These are phyloP conservation scores for Solanum bulbocastanum DNA, from an alignment of 257 asterid species.

Conservation along the genomic window DNA sequence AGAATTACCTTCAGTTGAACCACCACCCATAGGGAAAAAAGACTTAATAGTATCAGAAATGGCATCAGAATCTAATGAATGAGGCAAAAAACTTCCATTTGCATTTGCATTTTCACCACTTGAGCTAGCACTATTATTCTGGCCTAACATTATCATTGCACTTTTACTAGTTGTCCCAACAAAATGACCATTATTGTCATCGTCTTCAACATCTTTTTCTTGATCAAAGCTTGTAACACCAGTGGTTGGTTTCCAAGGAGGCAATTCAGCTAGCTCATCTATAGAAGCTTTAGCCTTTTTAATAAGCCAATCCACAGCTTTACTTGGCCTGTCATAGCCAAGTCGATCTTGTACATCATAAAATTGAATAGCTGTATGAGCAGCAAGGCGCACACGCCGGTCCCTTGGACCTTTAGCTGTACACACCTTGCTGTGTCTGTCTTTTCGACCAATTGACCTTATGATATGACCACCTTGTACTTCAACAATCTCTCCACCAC, in stretches of 20 bases:
- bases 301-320: slow-evolving; percentile 96
- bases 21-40: slow-evolving; percentile 80
- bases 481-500: slow-evolving; percentile 74
- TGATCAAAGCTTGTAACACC: background rate
- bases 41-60: slow-evolving; percentile 84
- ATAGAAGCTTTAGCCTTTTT: slow-evolving; percentile 80
- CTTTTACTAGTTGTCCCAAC: slow-evolving; percentile 26
- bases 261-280: slow-evolving; percentile 86
- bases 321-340: slow-evolving; percentile 97
- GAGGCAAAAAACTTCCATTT: slow-evolving; percentile 40
- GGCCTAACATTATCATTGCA: slow-evolving; percentile 16
- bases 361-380: slow-evolving; percentile 93
- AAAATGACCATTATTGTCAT: background rate
- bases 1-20: slow-evolving; percentile 47
- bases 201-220: background rate
- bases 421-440: slow-evolving; percentile 97
- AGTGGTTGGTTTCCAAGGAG: slow-evolving; percentile 77
- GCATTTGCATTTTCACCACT: background rate
- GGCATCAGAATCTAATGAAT: slow-evolving; percentile 58
- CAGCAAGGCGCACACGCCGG: slow-evolving; percentile 93
- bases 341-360: slow-evolving; percentile 97
- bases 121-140: background rate
- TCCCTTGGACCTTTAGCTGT: slow-evolving; percentile 97
- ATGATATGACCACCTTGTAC: slow-evolving; percentile 99
- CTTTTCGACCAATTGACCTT: slow-evolving; percentile 87